Percentiles rank a stretch among this genome's conserved stretches.
These are phyloP conservation scores for Flaveria linearis DNA, from an alignment of 129 eudicot species.

Conservation along the genomic window DNA sequence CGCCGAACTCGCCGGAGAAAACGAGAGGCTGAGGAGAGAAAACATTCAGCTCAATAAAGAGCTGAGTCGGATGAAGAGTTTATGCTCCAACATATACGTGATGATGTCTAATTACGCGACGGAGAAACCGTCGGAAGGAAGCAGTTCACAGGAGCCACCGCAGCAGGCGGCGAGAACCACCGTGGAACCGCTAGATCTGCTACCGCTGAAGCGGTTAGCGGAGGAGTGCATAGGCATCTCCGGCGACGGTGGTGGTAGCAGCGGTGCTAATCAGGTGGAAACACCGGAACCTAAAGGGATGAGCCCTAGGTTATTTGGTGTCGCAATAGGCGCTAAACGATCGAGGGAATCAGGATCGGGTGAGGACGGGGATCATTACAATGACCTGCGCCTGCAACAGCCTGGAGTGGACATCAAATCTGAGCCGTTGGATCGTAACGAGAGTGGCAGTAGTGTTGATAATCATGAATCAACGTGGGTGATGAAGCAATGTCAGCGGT, in stretches of 20 bases:
- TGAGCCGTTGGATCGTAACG: constrained; percentile 62
- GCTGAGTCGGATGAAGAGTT: constrained; percentile 62
- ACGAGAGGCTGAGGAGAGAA: constrained; percentile 65
- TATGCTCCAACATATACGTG: constrained; percentile 63
- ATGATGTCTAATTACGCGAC: constrained; percentile 60
- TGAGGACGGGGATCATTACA: constrained; percentile 36
- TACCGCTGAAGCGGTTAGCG: constrained; percentile 49
- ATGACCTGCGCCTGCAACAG: constrained; percentile 55
- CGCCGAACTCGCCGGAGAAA: constrained; percentile 68
- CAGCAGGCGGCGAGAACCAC: not conserved
- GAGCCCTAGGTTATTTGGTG: constrained; percentile 67
- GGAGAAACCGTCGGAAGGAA: constrained; percentile 41
- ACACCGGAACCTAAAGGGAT: constrained; percentile 29
- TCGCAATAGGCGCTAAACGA: constrained; percentile 65
- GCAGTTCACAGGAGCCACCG: constrained; percentile 27
- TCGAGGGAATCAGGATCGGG: constrained; percentile 41
- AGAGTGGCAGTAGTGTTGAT: constrained; percentile 41
- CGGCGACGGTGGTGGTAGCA: not conserved
- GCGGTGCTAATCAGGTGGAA: not conserved
- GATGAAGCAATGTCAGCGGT: constrained; percentile 29
- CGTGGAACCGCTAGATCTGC: constrained; percentile 55
- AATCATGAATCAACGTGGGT: constrained; percentile 45
- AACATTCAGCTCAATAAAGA: constrained; percentile 71
- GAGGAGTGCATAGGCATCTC: constrained; percentile 36
- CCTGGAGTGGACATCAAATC: constrained; percentile 53